Evolutionary conservation across 2,329 filamentous ascomycete genomes (phyloP), one percentile per base, ranked within the genome.

Genomic region (Xylariaceae sp.): DNA sequence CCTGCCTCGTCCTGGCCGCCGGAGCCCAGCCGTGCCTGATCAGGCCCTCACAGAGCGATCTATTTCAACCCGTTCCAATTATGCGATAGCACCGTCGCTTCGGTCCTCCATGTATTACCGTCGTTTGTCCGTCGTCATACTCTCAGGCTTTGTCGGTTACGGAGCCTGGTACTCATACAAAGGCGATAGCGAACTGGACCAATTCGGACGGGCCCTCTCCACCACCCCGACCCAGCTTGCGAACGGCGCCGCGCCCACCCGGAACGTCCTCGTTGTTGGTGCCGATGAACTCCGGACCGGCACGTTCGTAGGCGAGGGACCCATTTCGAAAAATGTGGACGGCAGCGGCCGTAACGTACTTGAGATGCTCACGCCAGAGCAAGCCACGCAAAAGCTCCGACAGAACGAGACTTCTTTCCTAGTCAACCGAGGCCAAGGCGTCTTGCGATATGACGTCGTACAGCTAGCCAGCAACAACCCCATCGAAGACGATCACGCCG

Each of bases 401-500:
- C 87, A 88, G 72, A 90, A 90, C 70, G 92, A 99, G 76, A 87
- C 96, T 77, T 97, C 92, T 35, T 97, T 92, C 75, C 79, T 92
- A 8, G 90, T 99, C 47, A 91, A 91, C 61, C 82, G 94, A 55
- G 95, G 94, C 11, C 84, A 90, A 72, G 94, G 94, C 44, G 93
- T 99, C 45, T 87, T 96, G 64, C 86, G 94, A 66, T 99, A 99
- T 72, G 94, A 99, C 74, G 80, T 97, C 7, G 92, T 94, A 23
- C 94, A 99, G 74, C 83, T 97, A 61, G 90, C 93, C 8, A 96
- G 91, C 78, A 99, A 99, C 73, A 90, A 96, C 68, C 94, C 94
- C 0, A 99, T 99, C 60, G 94, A 99, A 77, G 94, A 99, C 71
- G 95, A 99, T 71, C 94, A 99, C 72, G 90, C 92, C 55, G 94